phyloP scores from a whole-genome alignment of 257 asterid species.

The Solanum ahanhuiri region DNA sequence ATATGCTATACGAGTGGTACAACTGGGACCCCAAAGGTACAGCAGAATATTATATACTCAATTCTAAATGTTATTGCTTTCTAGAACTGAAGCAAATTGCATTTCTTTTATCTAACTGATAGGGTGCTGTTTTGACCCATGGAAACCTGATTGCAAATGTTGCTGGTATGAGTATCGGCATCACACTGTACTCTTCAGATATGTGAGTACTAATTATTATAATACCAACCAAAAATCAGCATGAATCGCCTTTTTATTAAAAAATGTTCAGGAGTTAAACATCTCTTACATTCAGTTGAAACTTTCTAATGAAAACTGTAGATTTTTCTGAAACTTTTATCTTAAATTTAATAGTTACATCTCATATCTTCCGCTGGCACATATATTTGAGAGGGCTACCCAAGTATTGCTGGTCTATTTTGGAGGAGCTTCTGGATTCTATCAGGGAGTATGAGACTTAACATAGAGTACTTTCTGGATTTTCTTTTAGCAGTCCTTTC shows the following conservation, averaged over 20 bases:
- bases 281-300: background rate
- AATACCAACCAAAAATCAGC: background rate
- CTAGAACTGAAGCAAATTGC: background rate
- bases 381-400: conserved; percentile 85
- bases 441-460: conserved; percentile 65
- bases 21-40: no score
- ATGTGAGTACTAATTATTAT: conserved; percentile 41
- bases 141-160: conserved; percentile 62
- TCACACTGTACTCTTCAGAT: conserved; percentile 60
- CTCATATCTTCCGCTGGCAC: conserved; percentile 95
- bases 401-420: conserved; percentile 44
- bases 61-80: background rate
- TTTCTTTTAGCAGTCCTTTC: background rate
- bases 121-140: conserved; percentile 87
- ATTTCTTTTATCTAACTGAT: background rate
- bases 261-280: background rate
- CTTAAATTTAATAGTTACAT: conserved; percentile 45
- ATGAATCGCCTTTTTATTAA: background rate
- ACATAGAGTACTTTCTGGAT: background rate
- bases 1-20: no score
- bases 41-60: no score
- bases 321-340: background rate
- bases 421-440: conserved; percentile 80
- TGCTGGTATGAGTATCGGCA: conserved; percentile 41
- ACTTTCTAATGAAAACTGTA: background rate